Conservation (phyloP, 106 monocot species). For the Apostasia ramifera region DNA sequence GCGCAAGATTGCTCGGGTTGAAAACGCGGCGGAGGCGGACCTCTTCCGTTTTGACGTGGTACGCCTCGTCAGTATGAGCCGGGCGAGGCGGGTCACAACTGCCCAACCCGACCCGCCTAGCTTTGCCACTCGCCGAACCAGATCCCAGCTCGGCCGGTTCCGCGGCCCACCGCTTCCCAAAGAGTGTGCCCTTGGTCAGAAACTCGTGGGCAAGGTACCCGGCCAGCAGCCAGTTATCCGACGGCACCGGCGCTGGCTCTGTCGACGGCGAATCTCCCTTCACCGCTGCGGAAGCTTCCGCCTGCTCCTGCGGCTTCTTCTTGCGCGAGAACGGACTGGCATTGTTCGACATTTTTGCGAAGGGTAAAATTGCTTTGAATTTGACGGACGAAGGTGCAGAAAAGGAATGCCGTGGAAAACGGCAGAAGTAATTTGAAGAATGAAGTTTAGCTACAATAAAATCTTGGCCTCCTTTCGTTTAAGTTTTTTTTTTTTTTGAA, state of each 20-base stretch:
- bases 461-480: too few relatives aligned
- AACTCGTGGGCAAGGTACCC: conserved; percentile 65
- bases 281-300: not conserved
- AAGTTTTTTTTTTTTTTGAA: too few relatives aligned
- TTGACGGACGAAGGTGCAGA: too few relatives aligned
- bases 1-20: conserved; percentile 27
- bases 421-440: too few relatives aligned
- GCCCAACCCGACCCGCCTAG: not conserved
- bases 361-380: too few relatives aligned
- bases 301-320: conserved; percentile 32
- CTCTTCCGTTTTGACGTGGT: conserved; percentile 18
- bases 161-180: conserved; percentile 16
- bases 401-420: too few relatives aligned
- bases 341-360: too few relatives aligned
- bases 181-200: conserved; percentile 33
- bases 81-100: not conserved
- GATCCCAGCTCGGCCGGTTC: not conserved
- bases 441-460: too few relatives aligned
- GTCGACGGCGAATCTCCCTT: not conserved
- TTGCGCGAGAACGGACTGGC: not conserved
- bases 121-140: not conserved
- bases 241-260: not conserved
- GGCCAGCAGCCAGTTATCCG: conserved; percentile 28
- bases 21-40: conserved; percentile 27
- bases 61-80: conserved; percentile 18